Evolutionary conservation across 495 filamentous ascomycete genomes (phyloP).

Genomic region (Daldinia concentrica): DNA sequence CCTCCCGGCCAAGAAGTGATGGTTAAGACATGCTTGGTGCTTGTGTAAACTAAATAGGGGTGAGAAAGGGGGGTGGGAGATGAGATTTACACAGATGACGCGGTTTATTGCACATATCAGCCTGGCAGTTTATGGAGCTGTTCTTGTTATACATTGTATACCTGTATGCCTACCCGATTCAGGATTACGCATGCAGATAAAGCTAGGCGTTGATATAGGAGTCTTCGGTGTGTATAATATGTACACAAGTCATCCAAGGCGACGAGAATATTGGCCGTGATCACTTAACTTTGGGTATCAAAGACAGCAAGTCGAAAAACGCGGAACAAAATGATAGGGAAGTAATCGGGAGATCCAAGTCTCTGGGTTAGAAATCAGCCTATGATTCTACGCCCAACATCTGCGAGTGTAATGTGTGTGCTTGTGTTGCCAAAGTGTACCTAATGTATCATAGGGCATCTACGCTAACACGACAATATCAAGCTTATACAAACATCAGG

Average conservation of each 20-base stretch:
- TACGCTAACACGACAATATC: not conserved
- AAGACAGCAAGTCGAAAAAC: not conserved
- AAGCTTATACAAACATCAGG: not conserved
- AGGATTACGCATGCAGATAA: too few relatives aligned
- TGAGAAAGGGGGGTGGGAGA: not conserved
- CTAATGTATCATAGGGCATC: not conserved
- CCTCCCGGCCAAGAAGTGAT: not conserved
- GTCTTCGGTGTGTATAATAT: too few relatives aligned
- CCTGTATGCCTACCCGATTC: too few relatives aligned
- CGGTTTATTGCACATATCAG: conserved; percentile 13
- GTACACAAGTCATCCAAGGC: too few relatives aligned
- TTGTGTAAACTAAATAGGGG: not conserved
- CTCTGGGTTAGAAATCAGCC: not conserved
- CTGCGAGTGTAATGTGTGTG: not conserved
- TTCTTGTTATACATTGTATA: not conserved
- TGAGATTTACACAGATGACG: conserved; percentile 11
- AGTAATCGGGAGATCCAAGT: not conserved
- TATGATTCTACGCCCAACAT: not conserved
- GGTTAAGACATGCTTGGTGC: not conserved
- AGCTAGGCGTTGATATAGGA: too few relatives aligned
- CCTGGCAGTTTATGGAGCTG: not conserved
- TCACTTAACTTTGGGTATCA: not conserved
- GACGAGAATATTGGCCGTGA: too few relatives aligned
- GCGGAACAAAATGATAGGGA: not conserved
- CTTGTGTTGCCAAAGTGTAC: not conserved